phyloP scores from a whole-genome alignment of 169 alveolate genomes.

The Toxoplasma gondii region DNA sequence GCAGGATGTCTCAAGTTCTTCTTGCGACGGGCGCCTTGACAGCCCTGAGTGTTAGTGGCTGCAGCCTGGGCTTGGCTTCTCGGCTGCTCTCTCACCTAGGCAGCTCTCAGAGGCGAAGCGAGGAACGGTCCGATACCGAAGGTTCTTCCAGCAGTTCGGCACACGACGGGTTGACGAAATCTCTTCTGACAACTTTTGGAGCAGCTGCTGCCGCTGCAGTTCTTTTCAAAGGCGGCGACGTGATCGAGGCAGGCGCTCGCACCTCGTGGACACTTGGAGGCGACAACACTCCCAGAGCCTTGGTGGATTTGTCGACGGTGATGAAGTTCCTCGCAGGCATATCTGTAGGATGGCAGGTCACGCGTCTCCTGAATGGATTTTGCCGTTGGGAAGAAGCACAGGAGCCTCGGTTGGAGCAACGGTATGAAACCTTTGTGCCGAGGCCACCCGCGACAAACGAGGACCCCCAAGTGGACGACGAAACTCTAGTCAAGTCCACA shows the following conservation, averaged over 20 bases:
- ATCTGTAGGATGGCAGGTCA: constrained; percentile 18
- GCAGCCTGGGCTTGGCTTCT: not conserved
- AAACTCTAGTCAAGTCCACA: not conserved
- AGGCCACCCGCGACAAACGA: not conserved
- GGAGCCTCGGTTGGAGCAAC: not conserved
- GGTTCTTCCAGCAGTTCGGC: not conserved
- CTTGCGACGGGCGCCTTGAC: not conserved
- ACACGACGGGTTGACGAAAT: not conserved
- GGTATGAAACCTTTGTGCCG: not conserved
- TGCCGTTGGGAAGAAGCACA: not conserved
- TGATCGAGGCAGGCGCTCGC: constrained; percentile 36
- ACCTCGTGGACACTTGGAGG: constrained; percentile 15
- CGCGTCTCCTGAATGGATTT: not conserved
- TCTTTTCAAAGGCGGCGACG: constrained; percentile 12
- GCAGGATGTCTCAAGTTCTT: not conserved
- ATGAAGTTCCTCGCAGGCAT: not conserved
- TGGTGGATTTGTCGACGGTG: constrained; percentile 6
- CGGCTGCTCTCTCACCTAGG: not conserved
- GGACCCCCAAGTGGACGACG: not conserved
- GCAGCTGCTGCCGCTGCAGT: not conserved
- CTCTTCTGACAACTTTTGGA: not conserved
- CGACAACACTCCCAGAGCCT: not conserved
- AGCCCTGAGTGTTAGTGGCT: constrained; percentile 9
- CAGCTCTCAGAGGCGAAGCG: not conserved
- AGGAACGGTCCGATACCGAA: not conserved